Base-by-base conservation (phyloP, 805 yeast species). In the Candida fluviatilis region DNA sequence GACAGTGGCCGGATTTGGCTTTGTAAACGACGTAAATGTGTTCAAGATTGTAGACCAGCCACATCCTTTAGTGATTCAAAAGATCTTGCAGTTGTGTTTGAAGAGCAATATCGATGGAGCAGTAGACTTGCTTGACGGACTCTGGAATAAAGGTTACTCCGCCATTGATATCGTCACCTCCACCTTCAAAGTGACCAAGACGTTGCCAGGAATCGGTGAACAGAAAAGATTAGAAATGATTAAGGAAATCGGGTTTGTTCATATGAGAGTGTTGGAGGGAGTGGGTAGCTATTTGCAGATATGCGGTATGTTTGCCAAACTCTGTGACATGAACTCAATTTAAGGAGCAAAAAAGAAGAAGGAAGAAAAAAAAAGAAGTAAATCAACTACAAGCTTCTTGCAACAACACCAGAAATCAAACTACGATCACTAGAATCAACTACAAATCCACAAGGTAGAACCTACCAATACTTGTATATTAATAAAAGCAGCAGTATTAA, bases 11-110 rank as follows among this genome's bases (percentile, higher is more conserved):
- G 99, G 99, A 2, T 90, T 90, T 63, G 90, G 84, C 3, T 73
- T 85, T 39, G 96, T 93, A n/a, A 85, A 80, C 53, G 88, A 88
- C 34, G 88, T 85, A 29, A 91, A 90, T 52, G 99, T 93, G 13
- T 93, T 89, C 72, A 87, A 84, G 57, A 86, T 93, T 41, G 98
- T 93, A 2, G 99, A 93, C 58, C 84, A 89, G 38, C 99, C 99
- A 2, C 98, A 93, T 62, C 99, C 99, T 0, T 60, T 89, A 35
- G 80, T 86, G 4, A 82, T 93, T 27, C 78, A 78, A 49, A 79
- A 79, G 49, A 62, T 85, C 28, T 58, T 84, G 36, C 60, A 67
- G 25, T 69, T 74, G 1, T 65, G 72, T 42, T 51, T 61, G 5
- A 60, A 69, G 40, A 49, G 52, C 18, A 59, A 68, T 13, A 73